Percentiles rank a stretch among this genome's conserved stretches.
Evolutionary conservation across 164 flowering plant species (phyloP).

Genomic region (grape (Vitis vinifera)): DNA sequence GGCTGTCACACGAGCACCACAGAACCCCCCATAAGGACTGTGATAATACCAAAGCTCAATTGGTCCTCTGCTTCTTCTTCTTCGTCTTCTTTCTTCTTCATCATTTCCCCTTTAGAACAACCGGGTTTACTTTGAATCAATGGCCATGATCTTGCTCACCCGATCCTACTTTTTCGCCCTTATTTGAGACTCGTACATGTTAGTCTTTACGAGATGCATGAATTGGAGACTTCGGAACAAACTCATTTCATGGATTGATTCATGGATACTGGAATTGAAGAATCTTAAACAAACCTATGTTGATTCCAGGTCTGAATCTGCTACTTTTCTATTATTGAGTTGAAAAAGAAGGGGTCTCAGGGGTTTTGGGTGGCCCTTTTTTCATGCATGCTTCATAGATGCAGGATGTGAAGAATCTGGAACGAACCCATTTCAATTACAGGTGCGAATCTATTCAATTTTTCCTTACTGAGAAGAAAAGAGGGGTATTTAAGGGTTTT

Average conservation of each 20-base stretch:
- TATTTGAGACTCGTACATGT: background rate
- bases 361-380: too few relatives aligned
- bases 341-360: too few relatives aligned
- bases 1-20: background rate
- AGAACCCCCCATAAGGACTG: background rate
- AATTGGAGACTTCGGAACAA: background rate
- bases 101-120: background rate
- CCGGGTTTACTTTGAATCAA: background rate
- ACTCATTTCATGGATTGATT: background rate
- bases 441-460: constrained; percentile 3
- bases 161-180: background rate
- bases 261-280: background rate
- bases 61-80: background rate
- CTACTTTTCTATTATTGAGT: background rate
- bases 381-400: background rate
- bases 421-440: constrained; percentile 1
- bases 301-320: constrained; percentile 1
- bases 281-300: background rate
- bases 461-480: background rate
- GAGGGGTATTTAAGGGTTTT: background rate
- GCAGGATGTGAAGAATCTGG: background rate
- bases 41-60: background rate
- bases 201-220: background rate
- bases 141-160: background rate
- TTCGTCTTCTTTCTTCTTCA: background rate